These are phyloP conservation scores for Pulicaria dysenterica DNA, from an alignment of 129 eudicot genomes.

Conservation along the genomic window DNA sequence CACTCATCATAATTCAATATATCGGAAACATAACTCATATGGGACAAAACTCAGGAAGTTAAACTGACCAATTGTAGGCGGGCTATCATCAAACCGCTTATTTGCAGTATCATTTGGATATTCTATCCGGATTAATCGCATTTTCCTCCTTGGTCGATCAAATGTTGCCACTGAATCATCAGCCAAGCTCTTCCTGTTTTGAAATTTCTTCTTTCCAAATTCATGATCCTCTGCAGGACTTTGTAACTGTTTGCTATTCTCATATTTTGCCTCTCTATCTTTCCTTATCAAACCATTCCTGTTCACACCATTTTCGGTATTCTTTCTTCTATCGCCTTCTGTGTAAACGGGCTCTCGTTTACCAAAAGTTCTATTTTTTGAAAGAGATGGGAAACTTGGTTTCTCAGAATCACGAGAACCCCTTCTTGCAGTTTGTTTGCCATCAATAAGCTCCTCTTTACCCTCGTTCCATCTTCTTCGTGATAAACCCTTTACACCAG, in stretches of 20 bases:
- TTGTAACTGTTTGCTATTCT: constrained; percentile 13
- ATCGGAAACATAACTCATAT: constrained; percentile 2
- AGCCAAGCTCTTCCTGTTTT: constrained; percentile 34
- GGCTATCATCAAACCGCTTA: constrained; percentile 71
- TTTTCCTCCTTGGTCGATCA: constrained; percentile 59
- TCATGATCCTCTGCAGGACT: constrained; percentile 27
- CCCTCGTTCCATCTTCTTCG: constrained; percentile 15
- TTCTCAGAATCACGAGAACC: constrained; percentile 23
- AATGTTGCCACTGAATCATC: constrained; percentile 38
- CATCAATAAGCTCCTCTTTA: constrained; percentile 23
- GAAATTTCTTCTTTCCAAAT: constrained; percentile 40
- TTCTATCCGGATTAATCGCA: constrained; percentile 59
- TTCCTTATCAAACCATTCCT: constrained; percentile 27
- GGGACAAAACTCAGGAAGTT: neutral
- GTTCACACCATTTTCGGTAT: constrained; percentile 24
- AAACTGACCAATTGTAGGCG: constrained; percentile 59
- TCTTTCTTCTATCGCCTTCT: constrained; percentile 23
- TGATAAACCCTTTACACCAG: constrained; percentile 7
- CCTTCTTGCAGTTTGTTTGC: constrained; percentile 22
- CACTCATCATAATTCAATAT: constrained; percentile 8
- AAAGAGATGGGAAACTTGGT: neutral
- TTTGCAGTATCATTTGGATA: constrained; percentile 63
- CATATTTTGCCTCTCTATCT: constrained; percentile 26
- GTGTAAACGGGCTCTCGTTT: constrained; percentile 13
- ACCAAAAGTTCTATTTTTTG: constrained; percentile 16